Conservation (phyloP, 768 basidiomycete species). For the Tylopilus subfusipes region DNA sequence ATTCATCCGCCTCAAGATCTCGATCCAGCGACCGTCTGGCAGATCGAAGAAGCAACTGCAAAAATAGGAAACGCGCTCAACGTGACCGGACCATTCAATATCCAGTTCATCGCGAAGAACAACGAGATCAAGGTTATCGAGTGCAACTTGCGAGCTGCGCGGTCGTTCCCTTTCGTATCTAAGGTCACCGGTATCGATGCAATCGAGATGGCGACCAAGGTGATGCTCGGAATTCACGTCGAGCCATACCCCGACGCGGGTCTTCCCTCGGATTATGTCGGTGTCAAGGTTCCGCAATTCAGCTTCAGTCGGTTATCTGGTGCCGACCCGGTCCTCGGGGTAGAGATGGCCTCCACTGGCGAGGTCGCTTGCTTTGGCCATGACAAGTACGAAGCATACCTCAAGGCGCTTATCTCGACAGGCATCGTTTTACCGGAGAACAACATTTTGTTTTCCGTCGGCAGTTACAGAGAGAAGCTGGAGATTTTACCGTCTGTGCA, state of each 20-base stretch:
- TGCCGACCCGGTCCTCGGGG: slow-evolving; percentile 95
- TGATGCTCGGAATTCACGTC: slow-evolving; percentile 90
- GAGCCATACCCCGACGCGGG: slow-evolving; percentile 87
- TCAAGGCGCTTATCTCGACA: slow-evolving; percentile 95
- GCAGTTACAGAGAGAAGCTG: slow-evolving; percentile 95
- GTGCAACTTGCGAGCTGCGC: slow-evolving; percentile 95
- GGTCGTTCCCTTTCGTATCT: slow-evolving; percentile 98
- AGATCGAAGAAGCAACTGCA: slow-evolving; percentile 93
- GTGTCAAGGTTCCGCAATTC: slow-evolving; percentile 99
- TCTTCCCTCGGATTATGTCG: slow-evolving; percentile 91
- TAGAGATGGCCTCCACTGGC: slow-evolving; percentile 99
- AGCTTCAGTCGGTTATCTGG: slow-evolving; percentile 95
- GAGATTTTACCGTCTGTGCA: slow-evolving; percentile 94
- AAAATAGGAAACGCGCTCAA: slow-evolving; percentile 98
- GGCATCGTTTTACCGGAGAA: slow-evolving; percentile 95
- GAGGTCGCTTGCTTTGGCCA: slow-evolving; percentile 98
- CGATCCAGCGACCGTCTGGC: slow-evolving; percentile 92
- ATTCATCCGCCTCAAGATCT: slow-evolving; percentile 98
- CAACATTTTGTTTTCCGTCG: slow-evolving; percentile 95
- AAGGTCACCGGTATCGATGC: slow-evolving; percentile 98
- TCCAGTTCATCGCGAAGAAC: slow-evolving; percentile 99
- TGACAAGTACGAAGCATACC: slow-evolving; percentile 97
- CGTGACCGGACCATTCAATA: slow-evolving; percentile 98
- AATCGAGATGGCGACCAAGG: slow-evolving; percentile 98
- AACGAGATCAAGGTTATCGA: slow-evolving; percentile 99